Evolutionary conservation across 306 rosid genomes (phyloP), one percentile per base, ranked within the genome.

Genomic region (Fragaria ananassa): DNA sequence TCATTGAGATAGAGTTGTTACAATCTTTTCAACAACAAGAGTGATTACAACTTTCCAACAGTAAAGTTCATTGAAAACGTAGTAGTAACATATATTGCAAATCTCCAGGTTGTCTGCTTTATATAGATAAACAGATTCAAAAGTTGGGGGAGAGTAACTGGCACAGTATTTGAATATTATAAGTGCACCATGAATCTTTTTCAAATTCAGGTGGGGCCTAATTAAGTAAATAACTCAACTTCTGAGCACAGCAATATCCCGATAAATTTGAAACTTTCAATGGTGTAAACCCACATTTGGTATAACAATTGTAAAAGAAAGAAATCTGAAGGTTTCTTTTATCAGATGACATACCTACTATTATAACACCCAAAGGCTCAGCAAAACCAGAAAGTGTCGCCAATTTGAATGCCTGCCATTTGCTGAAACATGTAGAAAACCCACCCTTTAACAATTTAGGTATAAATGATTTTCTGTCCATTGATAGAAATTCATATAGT

Each of bases 391-490:
- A 95, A 79, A 95, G 99, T 19, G 97, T 87, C 41, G 99, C 97
- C 83, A 89, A 85, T 84, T 95, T 95, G 92, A 95, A 95, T 34
- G 99, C 99, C 87, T 95, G 89, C 99, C 99, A 95, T 86, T 92
- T 95, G 81, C 97, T 95, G 86, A 68, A 70, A 82, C 37, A 76
- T 60, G 53, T 65, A 72, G 14, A 23, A 70, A 76, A 82, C 54
- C 35, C 77, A 70, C 54, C 62, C 47, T 54, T 70, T 65, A 10
- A 74, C 9, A 56, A 71, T 41, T 78, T 64, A 68, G 31, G 68
- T 44, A 42, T 37, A 39, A 49, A 41, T 77, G 66, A 86, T 39
- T 73, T 64, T 35, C 27, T 49, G 83, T 70, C 57, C 58, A 41
- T 61, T 74, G 61, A 44, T 74, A 76, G 37, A 81, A 65, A 42